A percentile compares a stretch with the other conserved stretches of the same genome.
Evolutionary conservation across 352 stramenopile genomes (phyloP).

Genomic region (Albugo candida): DNA sequence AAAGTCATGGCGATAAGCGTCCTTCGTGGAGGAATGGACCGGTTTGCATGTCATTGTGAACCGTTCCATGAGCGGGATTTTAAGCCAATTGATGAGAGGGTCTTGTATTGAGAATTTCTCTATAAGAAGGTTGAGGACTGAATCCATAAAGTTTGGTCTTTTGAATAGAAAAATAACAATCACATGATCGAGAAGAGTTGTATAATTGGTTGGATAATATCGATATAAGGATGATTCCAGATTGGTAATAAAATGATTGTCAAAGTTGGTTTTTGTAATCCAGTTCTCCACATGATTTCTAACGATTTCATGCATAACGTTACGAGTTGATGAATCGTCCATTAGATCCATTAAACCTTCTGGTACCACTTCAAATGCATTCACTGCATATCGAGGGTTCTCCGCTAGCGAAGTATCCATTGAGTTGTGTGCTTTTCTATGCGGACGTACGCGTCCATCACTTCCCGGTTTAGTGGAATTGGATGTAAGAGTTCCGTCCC

Average conservation of each 20-base stretch:
- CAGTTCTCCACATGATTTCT: conserved; percentile 51
- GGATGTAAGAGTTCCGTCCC: too few relatives aligned
- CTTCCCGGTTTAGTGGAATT: too few relatives aligned
- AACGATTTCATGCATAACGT: conserved; percentile 28
- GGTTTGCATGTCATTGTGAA: conserved; percentile 22
- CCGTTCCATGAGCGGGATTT: conserved; percentile 48
- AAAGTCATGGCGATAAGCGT: conserved; percentile 26
- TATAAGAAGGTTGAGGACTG: conserved; percentile 41
- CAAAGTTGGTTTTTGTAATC: conserved; percentile 42
- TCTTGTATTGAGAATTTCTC: conserved; percentile 45
- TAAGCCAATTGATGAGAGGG: conserved; percentile 22
- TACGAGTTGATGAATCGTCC: conserved; percentile 31
- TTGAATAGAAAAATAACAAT: conserved; percentile 57
- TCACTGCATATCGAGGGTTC: conserved; percentile 28
- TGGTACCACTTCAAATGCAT: conserved; percentile 51
- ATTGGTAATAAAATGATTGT: conserved; percentile 41
- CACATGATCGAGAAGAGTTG: conserved; percentile 67
- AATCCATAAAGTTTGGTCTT: conserved; percentile 36
- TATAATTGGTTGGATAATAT: conserved; percentile 68
- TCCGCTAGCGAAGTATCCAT: too few relatives aligned
- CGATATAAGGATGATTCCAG: conserved; percentile 44
- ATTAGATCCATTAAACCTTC: conserved; percentile 72
- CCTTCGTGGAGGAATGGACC: background rate
- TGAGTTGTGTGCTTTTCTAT: too few relatives aligned
- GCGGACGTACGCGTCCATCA: too few relatives aligned